Conservation (phyloP, 108 stramenopile species). For the Schizochytrium sp. region DNA sequence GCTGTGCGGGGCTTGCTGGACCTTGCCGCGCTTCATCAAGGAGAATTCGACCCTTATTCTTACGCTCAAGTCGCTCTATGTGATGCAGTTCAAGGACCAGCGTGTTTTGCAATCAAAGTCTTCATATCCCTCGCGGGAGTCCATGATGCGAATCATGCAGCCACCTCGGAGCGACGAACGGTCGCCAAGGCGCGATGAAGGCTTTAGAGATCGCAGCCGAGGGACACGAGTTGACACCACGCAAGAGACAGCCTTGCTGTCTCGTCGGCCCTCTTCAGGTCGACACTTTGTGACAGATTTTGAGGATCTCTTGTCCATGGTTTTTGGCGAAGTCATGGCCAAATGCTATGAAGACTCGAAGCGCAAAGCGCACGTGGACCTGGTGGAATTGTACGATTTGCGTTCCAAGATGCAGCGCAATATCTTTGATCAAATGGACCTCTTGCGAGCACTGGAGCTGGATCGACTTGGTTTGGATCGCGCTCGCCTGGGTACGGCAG, state of each 20-base stretch:
- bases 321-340: not conserved
- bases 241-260: too few relatives aligned
- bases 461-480: not conserved
- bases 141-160: too few relatives aligned
- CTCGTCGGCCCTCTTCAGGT: not conserved
- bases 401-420: not conserved
- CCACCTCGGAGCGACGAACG: too few relatives aligned
- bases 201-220: too few relatives aligned
- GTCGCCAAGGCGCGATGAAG: too few relatives aligned
- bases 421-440: not conserved
- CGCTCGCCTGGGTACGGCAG: not conserved
- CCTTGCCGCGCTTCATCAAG: not conserved
- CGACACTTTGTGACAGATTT: not conserved
- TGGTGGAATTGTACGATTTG: not conserved
- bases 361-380: not conserved
- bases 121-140: too few relatives aligned
- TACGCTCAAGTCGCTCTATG: not conserved
- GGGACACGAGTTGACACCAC: too few relatives aligned
- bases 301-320: not conserved
- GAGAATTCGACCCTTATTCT: not conserved
- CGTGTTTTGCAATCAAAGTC: not conserved
- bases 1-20: slow-evolving; percentile 11
- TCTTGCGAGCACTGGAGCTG: not conserved
- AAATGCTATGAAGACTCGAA: not conserved
- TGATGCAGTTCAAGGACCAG: not conserved